Percentiles rank a stretch among this genome's conserved stretches.
phyloP scores from a whole-genome alignment of 2,329 filamentous ascomycete genomes.

The Neocucurbitaria cava region DNA sequence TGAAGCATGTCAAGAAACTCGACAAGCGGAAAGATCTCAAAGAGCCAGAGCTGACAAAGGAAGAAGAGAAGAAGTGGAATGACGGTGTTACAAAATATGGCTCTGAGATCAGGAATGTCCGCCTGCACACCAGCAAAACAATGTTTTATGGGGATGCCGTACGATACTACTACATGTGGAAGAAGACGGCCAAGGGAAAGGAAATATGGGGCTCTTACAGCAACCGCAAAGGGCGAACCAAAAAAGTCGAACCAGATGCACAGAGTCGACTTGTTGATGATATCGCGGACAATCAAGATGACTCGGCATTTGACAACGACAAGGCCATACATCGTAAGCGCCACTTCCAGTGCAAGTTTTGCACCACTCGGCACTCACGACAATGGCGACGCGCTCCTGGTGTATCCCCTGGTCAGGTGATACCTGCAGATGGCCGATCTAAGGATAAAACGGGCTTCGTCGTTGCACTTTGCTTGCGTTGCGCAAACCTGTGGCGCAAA shows the following conservation, averaged over 20 bases:
- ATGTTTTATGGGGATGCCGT: constrained; percentile 82
- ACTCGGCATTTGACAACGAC: constrained; percentile 91
- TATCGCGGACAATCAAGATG: constrained; percentile 88
- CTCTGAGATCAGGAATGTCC: constrained; percentile 84
- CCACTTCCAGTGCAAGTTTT: constrained; percentile 93
- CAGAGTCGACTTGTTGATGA: constrained; percentile 86
- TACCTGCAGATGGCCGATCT: constrained; percentile 71
- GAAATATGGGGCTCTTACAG: constrained; percentile 91
- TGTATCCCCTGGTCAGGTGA: constrained; percentile 72
- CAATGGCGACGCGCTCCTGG: constrained; percentile 93
- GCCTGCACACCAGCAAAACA: constrained; percentile 79
- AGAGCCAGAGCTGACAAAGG: constrained; percentile 78
- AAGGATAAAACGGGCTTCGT: constrained; percentile 82
- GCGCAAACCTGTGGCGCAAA: constrained; percentile 91
- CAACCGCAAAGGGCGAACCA: constrained; percentile 88
- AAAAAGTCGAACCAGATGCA: constrained; percentile 62
- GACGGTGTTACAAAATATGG: constrained; percentile 89
- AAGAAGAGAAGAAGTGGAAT: constrained; percentile 89
- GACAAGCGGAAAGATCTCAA: constrained; percentile 76
- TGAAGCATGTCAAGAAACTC: constrained; percentile 72
- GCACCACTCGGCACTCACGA: constrained; percentile 76
- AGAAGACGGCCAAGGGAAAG: constrained; percentile 85
- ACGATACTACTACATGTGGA: constrained; percentile 97
- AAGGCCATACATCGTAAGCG: constrained; percentile 83
- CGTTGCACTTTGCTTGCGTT: constrained; percentile 85